Conservation (phyloP, 805 yeast genomes). For the Lachancea kluyveri region DNA sequence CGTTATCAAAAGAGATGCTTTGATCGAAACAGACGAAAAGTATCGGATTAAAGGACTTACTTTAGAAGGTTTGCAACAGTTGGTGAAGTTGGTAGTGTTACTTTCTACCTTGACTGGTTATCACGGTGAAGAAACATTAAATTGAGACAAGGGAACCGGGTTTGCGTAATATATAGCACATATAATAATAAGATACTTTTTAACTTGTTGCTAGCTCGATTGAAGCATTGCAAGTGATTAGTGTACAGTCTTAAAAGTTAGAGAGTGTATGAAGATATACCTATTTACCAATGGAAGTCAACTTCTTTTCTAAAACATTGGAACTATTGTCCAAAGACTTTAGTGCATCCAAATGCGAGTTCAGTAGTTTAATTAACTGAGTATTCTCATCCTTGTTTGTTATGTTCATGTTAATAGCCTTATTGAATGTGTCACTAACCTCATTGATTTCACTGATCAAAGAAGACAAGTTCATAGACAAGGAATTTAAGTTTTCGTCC, state of each 20-base stretch:
- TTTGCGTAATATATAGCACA: background rate
- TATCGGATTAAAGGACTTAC: constrained; percentile 20
- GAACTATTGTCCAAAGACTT: constrained; percentile 81
- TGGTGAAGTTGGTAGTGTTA: constrained; percentile 51
- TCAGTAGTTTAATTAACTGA: constrained; percentile 74
- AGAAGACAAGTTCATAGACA: constrained; percentile 71
- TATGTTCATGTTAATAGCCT: constrained; percentile 39
- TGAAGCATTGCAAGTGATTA: too few relatives aligned
- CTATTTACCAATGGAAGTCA: constrained; percentile 32
- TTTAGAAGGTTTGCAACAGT: constrained; percentile 39
- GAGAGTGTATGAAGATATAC: constrained; percentile 1
- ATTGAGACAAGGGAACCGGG: background rate
- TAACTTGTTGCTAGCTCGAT: too few relatives aligned
- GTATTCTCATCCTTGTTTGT: constrained; percentile 36
- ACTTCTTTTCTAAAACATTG: constrained; percentile 56
- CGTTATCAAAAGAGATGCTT: constrained; percentile 51
- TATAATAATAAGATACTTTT: constrained; percentile 2
- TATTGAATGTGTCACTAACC: constrained; percentile 74
- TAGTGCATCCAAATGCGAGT: constrained; percentile 83
- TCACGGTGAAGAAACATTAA: constrained; percentile 29
- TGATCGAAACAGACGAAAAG: constrained; percentile 27
- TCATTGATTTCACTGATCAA: constrained; percentile 77
- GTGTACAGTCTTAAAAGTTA: too few relatives aligned
- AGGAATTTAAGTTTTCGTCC: constrained; percentile 70
- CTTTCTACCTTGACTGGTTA: constrained; percentile 45